Evolutionary conservation across 176 grass and related monocot species (phyloP), one percentile per base, ranked within the genome.

Genomic region (Ananas comosus): DNA sequence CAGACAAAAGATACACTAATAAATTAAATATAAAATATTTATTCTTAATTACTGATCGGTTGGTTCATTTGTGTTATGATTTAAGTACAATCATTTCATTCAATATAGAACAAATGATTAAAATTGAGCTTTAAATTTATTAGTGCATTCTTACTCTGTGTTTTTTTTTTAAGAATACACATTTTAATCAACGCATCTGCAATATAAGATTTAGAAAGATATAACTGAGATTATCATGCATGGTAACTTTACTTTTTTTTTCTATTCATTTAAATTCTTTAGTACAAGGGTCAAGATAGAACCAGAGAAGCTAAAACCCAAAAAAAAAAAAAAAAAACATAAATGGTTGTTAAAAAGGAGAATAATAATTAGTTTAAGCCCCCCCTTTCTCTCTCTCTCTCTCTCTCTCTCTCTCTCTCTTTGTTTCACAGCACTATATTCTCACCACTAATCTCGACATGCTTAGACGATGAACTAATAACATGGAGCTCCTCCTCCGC

Each of bases 381-480:
- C 18, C 22, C 22, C 1, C 1, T 23, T 58, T 58, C 2, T 27
- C 2, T 27, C 18, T n/a, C 18, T 13, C 53, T 23, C 22, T 23
- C n/a, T n/a, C n/a, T n/a, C n/a, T 57, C 1, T 24, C 1, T 27
- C 18, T n/a, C 7, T 13, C 53, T 23, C 53, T n/a, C 23, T 27
- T 27, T 27, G 2, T 61, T 16, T 61, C 56, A 61, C 56, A 22
- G 13, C 8, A 76, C 23, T 42, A 67, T 47, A 42, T 18, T 65
- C 73, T 48, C 73, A 56, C 33, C 4, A 33, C 29, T 33, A 33
- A 50, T 23, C 48, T 66, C 50, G 18, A 75, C 64, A 75, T 75
- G 73, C 73, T 76, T 76, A 33, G 64, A 67, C 23, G 73, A 67
- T 7, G 33, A 42, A 7, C 33, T 42, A 42, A 42, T 42, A 0